Evolutionary conservation across 768 basidiomycete species (phyloP).

Genomic region (Mycena belliarum): DNA sequence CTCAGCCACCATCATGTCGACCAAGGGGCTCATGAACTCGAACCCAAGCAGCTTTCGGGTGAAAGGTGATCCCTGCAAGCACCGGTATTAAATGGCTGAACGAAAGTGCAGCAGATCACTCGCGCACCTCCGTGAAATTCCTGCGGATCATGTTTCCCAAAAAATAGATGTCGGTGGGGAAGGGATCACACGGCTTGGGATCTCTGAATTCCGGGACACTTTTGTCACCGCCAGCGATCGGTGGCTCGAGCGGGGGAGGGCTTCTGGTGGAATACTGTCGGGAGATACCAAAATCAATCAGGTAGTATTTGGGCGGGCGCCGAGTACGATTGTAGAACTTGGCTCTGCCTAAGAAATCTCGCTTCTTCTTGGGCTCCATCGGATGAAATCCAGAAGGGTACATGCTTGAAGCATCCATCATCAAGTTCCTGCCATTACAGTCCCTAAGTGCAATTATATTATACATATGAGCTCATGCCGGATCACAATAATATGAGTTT

Average conservation of each 20-base stretch:
- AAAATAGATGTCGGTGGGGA: constrained; percentile 44
- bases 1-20: not conserved
- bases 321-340: not conserved
- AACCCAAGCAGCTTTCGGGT: not conserved
- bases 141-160: constrained; percentile 37
- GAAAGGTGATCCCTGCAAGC: not conserved
- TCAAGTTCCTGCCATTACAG: constrained; percentile 31
- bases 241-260: constrained; percentile 2
- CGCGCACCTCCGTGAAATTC: not conserved
- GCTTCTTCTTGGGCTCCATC: constrained; percentile 10
- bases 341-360: not conserved
- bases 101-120: not conserved
- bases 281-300: constrained; percentile 17
- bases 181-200: constrained; percentile 32
- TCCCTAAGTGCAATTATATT: constrained; percentile 2
- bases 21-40: not conserved
- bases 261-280: not conserved
- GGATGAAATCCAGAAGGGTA: constrained; percentile 32
- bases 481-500: not conserved
- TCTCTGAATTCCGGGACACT: constrained; percentile 38
- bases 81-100: not conserved
- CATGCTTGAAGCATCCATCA: constrained; percentile 33
- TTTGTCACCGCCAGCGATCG: constrained; percentile 19
- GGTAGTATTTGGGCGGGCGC: not conserved
- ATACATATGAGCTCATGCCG: not conserved